Evolutionary conservation across 257 asterid species (phyloP).

Genomic region (Anisodus acutangulus): DNA sequence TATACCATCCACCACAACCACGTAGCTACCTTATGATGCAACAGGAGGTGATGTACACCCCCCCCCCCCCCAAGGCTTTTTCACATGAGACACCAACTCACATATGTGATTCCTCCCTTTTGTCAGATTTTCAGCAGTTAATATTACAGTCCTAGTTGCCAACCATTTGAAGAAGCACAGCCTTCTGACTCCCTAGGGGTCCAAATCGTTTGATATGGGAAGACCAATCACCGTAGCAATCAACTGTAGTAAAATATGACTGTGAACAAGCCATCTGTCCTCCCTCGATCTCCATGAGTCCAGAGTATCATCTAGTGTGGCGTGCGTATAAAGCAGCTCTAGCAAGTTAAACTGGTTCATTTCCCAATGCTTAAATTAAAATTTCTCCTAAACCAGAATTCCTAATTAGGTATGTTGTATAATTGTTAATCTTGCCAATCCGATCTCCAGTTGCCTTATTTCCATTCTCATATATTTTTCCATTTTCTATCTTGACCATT

Average conservation of each 20-base stretch:
- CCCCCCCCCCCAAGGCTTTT: background rate
- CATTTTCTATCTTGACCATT: conserved; percentile 22
- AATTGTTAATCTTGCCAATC: background rate
- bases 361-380: background rate
- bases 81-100: conserved; percentile 12
- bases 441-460: background rate
- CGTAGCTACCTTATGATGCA: background rate
- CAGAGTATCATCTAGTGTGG: background rate
- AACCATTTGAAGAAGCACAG: background rate
- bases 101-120: conserved; percentile 12
- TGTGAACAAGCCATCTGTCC: conserved; percentile 1
- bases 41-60: conserved; percentile 11
- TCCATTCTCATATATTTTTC: background rate
- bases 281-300: background rate
- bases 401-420: background rate
- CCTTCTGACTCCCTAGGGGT: background rate
- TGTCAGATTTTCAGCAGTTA: background rate
- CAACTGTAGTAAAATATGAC: background rate
- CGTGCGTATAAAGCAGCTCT: background rate
- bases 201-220: background rate
- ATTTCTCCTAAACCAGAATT: background rate
- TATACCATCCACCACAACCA: conserved; percentile 6
- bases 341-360: conserved; percentile 3
- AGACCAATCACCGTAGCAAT: background rate
- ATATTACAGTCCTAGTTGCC: background rate